Evolutionary conservation across 257 asterid species (phyloP), one percentile per base, ranked within the genome.

Genomic region (Jasminum sambac): DNA sequence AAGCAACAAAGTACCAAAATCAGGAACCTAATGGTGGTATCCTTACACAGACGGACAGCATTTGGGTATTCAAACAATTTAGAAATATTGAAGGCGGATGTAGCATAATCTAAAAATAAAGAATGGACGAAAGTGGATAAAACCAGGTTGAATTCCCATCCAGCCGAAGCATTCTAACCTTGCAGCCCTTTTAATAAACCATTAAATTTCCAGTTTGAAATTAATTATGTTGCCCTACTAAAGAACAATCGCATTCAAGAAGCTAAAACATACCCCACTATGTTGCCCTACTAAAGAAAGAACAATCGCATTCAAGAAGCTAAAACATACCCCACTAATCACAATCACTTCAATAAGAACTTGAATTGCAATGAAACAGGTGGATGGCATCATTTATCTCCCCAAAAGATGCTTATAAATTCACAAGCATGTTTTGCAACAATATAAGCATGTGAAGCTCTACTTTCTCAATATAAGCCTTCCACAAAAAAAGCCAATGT

Each of bases 201-300:
- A 80, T 48, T 70, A 46, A 68, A 74, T 73, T 72, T 69, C 71
- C 76, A 65, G 25, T 67, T 70, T 40, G 58, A 21, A 76, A 69
- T 34, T 71, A 72, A 81, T 82, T 75, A 73, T 68, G 71, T 70
- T 64, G 69, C 64, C 71, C 69, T 64, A 62, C 30, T 48, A 67
- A 67, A 74, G 63, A 42, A 81, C 58, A 48, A 85, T 83, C 73
- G 79, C 84, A 83, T 81, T 79, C 78, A 74, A 59, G 48, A 67
- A 57, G 63, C 72, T 30, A 16, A 19, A 72, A 50, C 65, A 34
- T 38, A 66, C 4, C 38, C 57, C 30, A 46, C 64, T 24, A 25
- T n/a, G n/a, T n/a, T n/a, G n/a, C n/a, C n/a, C n/a, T n/a, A n/a
- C n/a, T n/a, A n/a, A n/a, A n/a, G n/a, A n/a, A n/a, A n/a, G n/a